Percentiles rank a stretch among this genome's conserved stretches.
These are phyloP conservation scores for Monarda citriodora DNA, from an alignment of 305 asterid genomes.

Conservation along the genomic window DNA sequence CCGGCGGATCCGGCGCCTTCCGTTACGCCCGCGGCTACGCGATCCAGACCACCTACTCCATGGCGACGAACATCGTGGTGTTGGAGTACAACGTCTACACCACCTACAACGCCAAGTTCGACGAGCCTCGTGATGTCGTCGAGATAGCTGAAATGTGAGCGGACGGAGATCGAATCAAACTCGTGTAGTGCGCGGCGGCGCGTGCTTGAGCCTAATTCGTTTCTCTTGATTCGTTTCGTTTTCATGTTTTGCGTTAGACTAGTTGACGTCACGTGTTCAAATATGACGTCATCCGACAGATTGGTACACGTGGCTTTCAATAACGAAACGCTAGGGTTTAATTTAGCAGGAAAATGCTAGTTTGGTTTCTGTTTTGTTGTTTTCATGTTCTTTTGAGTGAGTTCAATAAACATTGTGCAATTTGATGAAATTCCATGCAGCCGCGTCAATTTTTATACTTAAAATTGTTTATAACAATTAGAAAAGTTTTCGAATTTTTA, in stretches of 20 bases:
- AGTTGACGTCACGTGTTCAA: background rate
- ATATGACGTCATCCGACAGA: background rate
- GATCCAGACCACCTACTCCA: constrained; percentile 8
- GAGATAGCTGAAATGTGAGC: background rate
- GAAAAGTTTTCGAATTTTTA: no score
- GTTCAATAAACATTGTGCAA: background rate
- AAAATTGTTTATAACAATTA: no score
- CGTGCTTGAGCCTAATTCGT: no score
- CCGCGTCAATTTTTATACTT: no score
- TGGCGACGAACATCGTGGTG: background rate
- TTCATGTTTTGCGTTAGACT: no score
- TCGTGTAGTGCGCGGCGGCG: background rate
- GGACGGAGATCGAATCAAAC: background rate
- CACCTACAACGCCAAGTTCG: background rate
- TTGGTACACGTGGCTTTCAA: no score
- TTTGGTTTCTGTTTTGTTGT: no score
- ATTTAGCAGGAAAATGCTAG: no score
- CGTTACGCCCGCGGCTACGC: constrained; percentile 28
- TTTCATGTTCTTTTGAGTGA: background rate
- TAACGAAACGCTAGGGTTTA: no score
- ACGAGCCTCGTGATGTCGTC: background rate
- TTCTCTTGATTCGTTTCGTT: no score
- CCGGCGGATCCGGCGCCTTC: constrained; percentile 30
- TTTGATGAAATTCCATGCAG: background rate
- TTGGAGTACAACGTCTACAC: constrained; percentile 17